Evolutionary conservation across 805 yeast species (phyloP).

Genomic region (Wickerhamiella spandovensis): DNA sequence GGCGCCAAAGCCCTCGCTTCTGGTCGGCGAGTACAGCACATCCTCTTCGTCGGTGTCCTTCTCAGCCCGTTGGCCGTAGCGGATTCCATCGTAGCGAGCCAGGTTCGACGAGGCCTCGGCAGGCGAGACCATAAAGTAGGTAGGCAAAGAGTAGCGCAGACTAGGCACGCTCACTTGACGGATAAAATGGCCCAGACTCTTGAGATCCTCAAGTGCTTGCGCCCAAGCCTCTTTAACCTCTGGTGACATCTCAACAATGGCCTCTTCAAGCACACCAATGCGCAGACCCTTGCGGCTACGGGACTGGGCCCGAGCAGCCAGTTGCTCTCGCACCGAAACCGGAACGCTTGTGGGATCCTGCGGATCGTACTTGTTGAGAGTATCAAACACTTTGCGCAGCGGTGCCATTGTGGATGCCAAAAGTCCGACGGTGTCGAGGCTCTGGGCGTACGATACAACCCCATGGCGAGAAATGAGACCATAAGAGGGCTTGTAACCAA

Average conservation of each 20-base stretch:
- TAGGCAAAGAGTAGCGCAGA: slow-evolving; percentile 51
- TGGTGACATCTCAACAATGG: slow-evolving; percentile 40
- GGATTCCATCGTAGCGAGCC: slow-evolving; percentile 77
- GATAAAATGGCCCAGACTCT: slow-evolving; percentile 38
- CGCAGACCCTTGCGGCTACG: slow-evolving; percentile 21
- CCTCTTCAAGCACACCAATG: slow-evolving; percentile 68
- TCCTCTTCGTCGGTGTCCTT: slow-evolving; percentile 19
- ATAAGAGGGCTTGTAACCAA: slow-evolving; percentile 88
- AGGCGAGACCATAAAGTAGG: slow-evolving; percentile 78
- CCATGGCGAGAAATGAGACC: slow-evolving; percentile 91
- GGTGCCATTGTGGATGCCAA: slow-evolving; percentile 37
- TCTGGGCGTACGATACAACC: slow-evolving; percentile 82
- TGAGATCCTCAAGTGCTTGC: slow-evolving; percentile 32
- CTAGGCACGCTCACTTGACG: slow-evolving; percentile 59
- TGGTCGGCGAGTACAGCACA: slow-evolving; percentile 41
- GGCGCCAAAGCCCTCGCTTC: slow-evolving; percentile 56
- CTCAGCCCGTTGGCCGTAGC: slow-evolving; percentile 55
- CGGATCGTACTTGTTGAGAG: slow-evolving; percentile 47
- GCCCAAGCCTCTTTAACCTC: slow-evolving; percentile 37
- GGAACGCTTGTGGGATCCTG: slow-evolving; percentile 62
- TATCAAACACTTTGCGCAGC: slow-evolving; percentile 36
- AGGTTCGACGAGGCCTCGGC: slow-evolving; percentile 92
- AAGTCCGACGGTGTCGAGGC: slow-evolving; percentile 88
- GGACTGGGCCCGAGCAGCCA: slow-evolving; percentile 1
- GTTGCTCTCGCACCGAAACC: slow-evolving; percentile 11